A percentile compares a stretch with the other conserved stretches of the same genome.
Conservation (phyloP, 1,139 yeast species). For the Kazachstania sp. region DNA sequence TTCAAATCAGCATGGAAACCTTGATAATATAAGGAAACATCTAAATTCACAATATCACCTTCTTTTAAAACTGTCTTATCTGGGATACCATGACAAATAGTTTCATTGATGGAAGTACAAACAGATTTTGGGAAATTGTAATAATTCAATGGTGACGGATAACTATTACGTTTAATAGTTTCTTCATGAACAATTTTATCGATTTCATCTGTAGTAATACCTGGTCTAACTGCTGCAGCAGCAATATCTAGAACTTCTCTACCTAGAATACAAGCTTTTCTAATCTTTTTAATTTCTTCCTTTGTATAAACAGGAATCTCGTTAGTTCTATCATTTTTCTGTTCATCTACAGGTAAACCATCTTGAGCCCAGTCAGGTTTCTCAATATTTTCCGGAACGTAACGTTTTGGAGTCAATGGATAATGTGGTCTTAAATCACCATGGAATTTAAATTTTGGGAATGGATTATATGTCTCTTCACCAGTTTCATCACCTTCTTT, state of each 20-base stretch:
- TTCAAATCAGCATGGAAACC: constrained; percentile 94
- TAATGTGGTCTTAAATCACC: constrained; percentile 73
- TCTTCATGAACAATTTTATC: constrained; percentile 83
- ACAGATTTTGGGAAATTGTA: constrained; percentile 88
- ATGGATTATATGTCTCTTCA: constrained; percentile 65
- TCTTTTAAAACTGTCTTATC: constrained; percentile 78
- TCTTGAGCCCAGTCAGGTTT: constrained; percentile 78
- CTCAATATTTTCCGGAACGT: constrained; percentile 61
- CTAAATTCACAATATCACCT: constrained; percentile 91
- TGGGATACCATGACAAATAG: constrained; percentile 96
- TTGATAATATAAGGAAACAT: constrained; percentile 72
- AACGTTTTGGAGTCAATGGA: constrained; percentile 67
- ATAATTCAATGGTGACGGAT: constrained; percentile 94
- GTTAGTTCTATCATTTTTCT: constrained; percentile 59
- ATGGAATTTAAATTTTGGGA: constrained; percentile 64
- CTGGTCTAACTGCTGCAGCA: constrained; percentile 76
- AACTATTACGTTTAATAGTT: constrained; percentile 79
- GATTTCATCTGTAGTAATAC: constrained; percentile 87
- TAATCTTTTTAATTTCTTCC: constrained; percentile 64
- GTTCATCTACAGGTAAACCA: constrained; percentile 77
- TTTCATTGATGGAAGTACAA: constrained; percentile 91
- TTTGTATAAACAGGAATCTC: constrained; percentile 54
- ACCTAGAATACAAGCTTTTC: constrained; percentile 65
- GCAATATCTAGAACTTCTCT: constrained; percentile 84
- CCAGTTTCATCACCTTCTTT: constrained; percentile 32